These are phyloP conservation scores for Penicillium sp. DNA, from an alignment of 2,329 filamentous ascomycete genomes.

Conservation along the genomic window DNA sequence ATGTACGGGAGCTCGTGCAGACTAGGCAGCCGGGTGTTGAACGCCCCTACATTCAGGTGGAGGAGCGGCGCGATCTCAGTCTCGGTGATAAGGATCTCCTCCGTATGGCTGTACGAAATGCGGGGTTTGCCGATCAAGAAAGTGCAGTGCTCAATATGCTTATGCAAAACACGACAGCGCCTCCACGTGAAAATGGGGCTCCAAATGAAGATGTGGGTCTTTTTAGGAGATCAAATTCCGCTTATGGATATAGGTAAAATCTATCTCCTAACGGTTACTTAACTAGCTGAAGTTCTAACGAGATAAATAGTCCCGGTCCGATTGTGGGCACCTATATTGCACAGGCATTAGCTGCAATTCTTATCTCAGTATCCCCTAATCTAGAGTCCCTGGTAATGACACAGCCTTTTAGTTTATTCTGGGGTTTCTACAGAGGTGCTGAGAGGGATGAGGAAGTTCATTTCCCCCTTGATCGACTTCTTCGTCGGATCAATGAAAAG, in stretches of 20 bases:
- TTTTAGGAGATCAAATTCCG: too few relatives aligned
- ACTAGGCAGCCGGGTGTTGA: not conserved
- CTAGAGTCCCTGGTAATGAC: slow-evolving; percentile 18
- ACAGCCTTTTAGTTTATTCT: not conserved
- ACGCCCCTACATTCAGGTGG: not conserved
- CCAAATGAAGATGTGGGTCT: too few relatives aligned
- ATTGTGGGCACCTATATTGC: slow-evolving; percentile 8
- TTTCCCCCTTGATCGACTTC: slow-evolving; percentile 19
- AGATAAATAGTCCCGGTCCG: not conserved
- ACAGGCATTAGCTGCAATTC: slow-evolving; percentile 23
- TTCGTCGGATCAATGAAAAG: slow-evolving; percentile 8
- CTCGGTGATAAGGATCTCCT: slow-evolving; percentile 18
- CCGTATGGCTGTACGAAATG: slow-evolving; percentile 12
- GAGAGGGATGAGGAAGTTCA: not conserved
- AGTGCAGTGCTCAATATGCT: slow-evolving; percentile 25
- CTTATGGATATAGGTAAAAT: not conserved
- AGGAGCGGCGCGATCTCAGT: slow-evolving; percentile 10
- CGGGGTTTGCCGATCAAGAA: slow-evolving; percentile 12
- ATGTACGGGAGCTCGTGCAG: slow-evolving; percentile 23
- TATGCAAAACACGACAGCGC: slow-evolving; percentile 11
- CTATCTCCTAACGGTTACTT: not conserved
- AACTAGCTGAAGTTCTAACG: not conserved
- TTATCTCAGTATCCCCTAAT: slow-evolving; percentile 25
- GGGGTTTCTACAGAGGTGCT: not conserved
- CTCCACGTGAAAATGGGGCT: not conserved